A percentile compares a stretch with the other conserved stretches of the same genome.
These are phyloP conservation scores for Amoeboaphelidium protococcarum DNA, from an alignment of 371 early-diverging fungal genomes.

Conservation along the genomic window DNA sequence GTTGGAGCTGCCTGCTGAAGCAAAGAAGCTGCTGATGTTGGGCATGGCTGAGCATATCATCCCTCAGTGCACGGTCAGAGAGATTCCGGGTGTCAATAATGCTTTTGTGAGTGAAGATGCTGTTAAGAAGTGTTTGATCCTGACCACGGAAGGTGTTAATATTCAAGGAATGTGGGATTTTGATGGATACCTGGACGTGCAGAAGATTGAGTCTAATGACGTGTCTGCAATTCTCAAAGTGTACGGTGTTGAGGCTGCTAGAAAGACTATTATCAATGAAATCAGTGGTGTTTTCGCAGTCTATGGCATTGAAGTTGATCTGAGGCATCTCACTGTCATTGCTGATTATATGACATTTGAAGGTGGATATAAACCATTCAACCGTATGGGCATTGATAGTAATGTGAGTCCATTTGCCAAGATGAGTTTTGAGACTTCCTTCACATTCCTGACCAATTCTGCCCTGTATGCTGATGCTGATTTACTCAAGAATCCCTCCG, in stretches of 20 bases:
- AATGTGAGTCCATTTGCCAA: conserved; percentile 80
- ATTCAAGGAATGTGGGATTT: conserved; percentile 65
- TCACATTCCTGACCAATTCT: conserved; percentile 72
- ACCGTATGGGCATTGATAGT: conserved; percentile 70
- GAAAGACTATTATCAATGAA: conserved; percentile 83
- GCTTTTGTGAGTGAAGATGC: conserved; percentile 49
- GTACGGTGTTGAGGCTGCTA: conserved; percentile 98
- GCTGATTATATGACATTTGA: conserved; percentile 99
- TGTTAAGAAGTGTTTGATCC: conserved; percentile 20
- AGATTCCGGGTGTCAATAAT: conserved; percentile 52
- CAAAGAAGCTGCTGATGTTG: conserved; percentile 82
- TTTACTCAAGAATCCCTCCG: conserved; percentile 56
- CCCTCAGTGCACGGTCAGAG: conserved; percentile 40
- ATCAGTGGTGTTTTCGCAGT: conserved; percentile 85
- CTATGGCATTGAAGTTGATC: conserved; percentile 90
- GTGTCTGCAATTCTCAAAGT: conserved; percentile 68
- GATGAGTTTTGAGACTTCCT: conserved; percentile 93
- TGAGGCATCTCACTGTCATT: conserved; percentile 84
- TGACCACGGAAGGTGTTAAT: conserved; percentile 78
- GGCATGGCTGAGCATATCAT: conserved; percentile 43
- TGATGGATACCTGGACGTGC: conserved; percentile 44
- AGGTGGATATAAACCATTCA: conserved; percentile 92
- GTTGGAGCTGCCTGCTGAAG: conserved; percentile 50
- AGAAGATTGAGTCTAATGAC: conserved; percentile 83
- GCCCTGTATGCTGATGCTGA: conserved; percentile 73